These are phyloP conservation scores for Pyrenochaeta sp. DNA, from an alignment of 2,329 filamentous ascomycete species.

Conservation along the genomic window DNA sequence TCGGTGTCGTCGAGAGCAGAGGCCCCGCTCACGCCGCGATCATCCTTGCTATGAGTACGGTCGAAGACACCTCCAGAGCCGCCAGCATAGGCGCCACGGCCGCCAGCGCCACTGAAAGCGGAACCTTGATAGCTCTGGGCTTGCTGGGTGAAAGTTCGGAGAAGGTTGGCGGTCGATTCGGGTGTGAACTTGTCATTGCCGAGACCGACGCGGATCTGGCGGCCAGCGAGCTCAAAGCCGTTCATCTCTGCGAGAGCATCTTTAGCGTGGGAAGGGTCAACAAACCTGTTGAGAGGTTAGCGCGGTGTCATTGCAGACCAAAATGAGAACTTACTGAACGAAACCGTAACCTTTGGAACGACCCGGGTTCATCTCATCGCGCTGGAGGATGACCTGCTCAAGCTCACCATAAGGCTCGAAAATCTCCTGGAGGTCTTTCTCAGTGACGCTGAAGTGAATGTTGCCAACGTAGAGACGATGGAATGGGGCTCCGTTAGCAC, in stretches of 20 bases:
- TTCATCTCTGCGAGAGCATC: slow-evolving; percentile 99
- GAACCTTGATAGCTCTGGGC: slow-evolving; percentile 78
- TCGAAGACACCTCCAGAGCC: slow-evolving; percentile 79
- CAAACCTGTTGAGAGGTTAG: slow-evolving; percentile 72
- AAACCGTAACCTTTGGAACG: slow-evolving; percentile 87
- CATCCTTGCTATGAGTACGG: slow-evolving; percentile 86
- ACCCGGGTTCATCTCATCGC: slow-evolving; percentile 77
- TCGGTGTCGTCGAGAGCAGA: slow-evolving; percentile 97
- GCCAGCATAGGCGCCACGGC: slow-evolving; percentile 83
- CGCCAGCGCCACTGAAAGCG: slow-evolving; percentile 87
- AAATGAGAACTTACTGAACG: slow-evolving; percentile 79
- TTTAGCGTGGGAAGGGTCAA: slow-evolving; percentile 87
- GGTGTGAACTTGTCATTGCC: slow-evolving; percentile 99
- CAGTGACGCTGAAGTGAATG: slow-evolving; percentile 99
- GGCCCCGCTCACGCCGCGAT: slow-evolving; percentile 86
- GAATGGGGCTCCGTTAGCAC: slow-evolving; percentile 89
- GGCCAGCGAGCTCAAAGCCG: slow-evolving; percentile 95
- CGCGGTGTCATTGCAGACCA: background rate
- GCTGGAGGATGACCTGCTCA: slow-evolving; percentile 96
- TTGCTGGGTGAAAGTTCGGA: slow-evolving; percentile 85
- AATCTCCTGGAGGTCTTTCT: slow-evolving; percentile 92
- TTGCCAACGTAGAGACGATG: slow-evolving; percentile 99
- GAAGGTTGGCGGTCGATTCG: slow-evolving; percentile 90
- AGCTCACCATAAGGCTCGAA: slow-evolving; percentile 98
- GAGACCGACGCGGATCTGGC: slow-evolving; percentile 96